These are phyloP conservation scores for Ceratorhiza oryzae-sativae DNA, from an alignment of 1,284 basidiomycete genomes.

Conservation along the genomic window DNA sequence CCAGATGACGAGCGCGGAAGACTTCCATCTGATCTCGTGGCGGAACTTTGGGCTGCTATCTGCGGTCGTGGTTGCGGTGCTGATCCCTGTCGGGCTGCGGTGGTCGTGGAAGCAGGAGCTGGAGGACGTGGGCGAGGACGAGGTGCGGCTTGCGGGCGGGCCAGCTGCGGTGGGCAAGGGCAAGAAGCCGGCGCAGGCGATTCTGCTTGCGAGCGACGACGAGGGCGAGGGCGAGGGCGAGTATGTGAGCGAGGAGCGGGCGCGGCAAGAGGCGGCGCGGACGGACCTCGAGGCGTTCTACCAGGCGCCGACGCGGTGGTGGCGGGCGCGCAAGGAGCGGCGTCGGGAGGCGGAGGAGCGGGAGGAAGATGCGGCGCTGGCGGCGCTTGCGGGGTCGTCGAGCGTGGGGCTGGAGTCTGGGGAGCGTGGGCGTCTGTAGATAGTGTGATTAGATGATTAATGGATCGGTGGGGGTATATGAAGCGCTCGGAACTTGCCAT, in stretches of 20 bases:
- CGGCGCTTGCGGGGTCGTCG: constrained; percentile 5
- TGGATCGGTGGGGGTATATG: constrained; percentile 4
- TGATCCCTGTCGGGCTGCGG: constrained; percentile 89
- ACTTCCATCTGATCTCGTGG: constrained; percentile 91
- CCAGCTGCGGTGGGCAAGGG: constrained; percentile 43
- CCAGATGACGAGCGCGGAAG: constrained; percentile 90
- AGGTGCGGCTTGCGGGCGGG: constrained; percentile 55
- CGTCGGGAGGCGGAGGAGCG: not conserved
- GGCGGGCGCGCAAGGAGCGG: not conserved
- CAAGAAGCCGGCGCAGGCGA: not conserved
- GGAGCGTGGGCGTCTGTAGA: not conserved
- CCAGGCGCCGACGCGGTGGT: constrained; percentile 17
- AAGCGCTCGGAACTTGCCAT: constrained; percentile 30
- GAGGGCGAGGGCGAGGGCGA: constrained; percentile 29
- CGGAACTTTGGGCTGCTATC: constrained; percentile 83
- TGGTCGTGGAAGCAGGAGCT: constrained; percentile 69
- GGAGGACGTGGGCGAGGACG: constrained; percentile 58
- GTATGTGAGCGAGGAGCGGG: constrained; percentile 34
- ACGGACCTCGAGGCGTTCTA: constrained; percentile 13
- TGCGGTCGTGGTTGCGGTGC: constrained; percentile 85
- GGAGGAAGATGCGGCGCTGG: constrained; percentile 24
- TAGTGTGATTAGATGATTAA: constrained; percentile 11
- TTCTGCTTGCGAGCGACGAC: constrained; percentile 22
- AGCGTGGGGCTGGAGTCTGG: constrained; percentile 9
- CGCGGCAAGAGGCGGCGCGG: constrained; percentile 12